A percentile compares a stretch with the other conserved stretches of the same genome.
phyloP scores from a whole-genome alignment of 1,284 basidiomycete species.

The Coriolopsis trogii region DNA sequence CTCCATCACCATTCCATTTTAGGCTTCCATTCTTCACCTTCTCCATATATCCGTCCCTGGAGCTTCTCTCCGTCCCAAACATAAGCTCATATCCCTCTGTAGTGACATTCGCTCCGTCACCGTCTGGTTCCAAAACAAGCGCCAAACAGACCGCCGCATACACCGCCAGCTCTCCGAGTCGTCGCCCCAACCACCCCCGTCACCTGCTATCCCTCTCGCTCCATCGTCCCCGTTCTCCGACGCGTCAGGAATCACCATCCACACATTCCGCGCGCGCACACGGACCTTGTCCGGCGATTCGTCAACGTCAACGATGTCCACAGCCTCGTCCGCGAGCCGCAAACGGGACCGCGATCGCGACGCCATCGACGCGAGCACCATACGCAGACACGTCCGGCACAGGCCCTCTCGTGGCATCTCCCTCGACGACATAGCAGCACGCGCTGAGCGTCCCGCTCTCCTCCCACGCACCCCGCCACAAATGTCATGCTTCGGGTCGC shows the following conservation, averaged over 20 bases:
- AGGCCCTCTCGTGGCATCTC: slow-evolving; percentile 39
- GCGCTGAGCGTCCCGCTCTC: slow-evolving; percentile 29
- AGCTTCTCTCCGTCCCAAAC: not conserved
- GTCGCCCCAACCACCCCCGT: slow-evolving; percentile 33
- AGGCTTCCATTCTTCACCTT: slow-evolving; percentile 8
- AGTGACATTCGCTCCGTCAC: slow-evolving; percentile 80
- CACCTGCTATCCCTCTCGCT: slow-evolving; percentile 25
- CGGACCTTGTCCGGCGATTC: slow-evolving; percentile 18
- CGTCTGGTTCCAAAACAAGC: slow-evolving; percentile 84
- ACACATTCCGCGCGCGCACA: slow-evolving; percentile 16
- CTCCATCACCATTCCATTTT: too few species aligned
- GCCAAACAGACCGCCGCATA: slow-evolving; percentile 71
- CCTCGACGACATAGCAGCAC: slow-evolving; percentile 55
- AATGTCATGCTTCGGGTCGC: slow-evolving; percentile 2
- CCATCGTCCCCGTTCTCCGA: slow-evolving; percentile 28
- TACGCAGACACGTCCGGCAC: slow-evolving; percentile 13
- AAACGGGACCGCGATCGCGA: slow-evolving; percentile 16
- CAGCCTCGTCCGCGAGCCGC: not conserved
- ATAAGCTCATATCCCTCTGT: slow-evolving; percentile 4
- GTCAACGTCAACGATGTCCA: slow-evolving; percentile 4
- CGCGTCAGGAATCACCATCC: too few species aligned
- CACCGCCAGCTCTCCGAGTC: slow-evolving; percentile 46
- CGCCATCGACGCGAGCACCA: not conserved
- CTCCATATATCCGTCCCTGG: not conserved
- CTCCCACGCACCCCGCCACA: slow-evolving; percentile 21